phyloP scores from a whole-genome alignment of 768 basidiomycete species.

The Russula dissimulans region DNA sequence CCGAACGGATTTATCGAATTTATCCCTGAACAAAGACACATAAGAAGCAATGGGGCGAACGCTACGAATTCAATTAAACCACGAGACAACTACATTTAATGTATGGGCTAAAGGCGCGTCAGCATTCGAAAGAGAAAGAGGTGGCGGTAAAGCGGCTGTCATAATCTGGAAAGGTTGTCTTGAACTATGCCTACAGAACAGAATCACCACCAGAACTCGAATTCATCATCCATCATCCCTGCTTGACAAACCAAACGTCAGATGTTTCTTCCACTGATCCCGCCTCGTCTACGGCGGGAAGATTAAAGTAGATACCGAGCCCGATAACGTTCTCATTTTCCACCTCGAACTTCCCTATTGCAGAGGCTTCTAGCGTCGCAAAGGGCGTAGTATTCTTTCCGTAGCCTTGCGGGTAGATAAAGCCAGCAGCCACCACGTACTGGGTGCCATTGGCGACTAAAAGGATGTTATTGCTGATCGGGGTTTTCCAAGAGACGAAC shows the following conservation, averaged over 20 bases:
- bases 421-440: not conserved
- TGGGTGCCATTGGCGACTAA: not conserved
- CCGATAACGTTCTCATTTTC: not conserved
- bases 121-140: too few relatives aligned
- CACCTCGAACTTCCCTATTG: not conserved
- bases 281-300: not conserved
- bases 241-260: slow-evolving; percentile 7
- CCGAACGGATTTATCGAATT: too few relatives aligned
- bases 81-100: too few relatives aligned
- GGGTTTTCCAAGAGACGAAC: not conserved
- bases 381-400: slow-evolving; percentile 8
- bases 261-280: not conserved
- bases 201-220: too few relatives aligned
- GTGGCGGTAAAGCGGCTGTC: too few relatives aligned
- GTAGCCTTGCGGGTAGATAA: slow-evolving; percentile 9
- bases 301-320: not conserved
- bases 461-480: not conserved
- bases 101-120: too few relatives aligned
- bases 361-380: not conserved
- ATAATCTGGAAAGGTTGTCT: too few relatives aligned
- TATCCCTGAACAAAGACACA: too few relatives aligned
- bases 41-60: too few relatives aligned
- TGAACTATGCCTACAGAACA: too few relatives aligned
- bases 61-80: too few relatives aligned
- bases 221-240: not conserved